A percentile compares a stretch with the other conserved stretches of the same genome.
Evolutionary conservation across 2,329 filamentous ascomycete species (phyloP).

Genomic region (Eutypella sp.): DNA sequence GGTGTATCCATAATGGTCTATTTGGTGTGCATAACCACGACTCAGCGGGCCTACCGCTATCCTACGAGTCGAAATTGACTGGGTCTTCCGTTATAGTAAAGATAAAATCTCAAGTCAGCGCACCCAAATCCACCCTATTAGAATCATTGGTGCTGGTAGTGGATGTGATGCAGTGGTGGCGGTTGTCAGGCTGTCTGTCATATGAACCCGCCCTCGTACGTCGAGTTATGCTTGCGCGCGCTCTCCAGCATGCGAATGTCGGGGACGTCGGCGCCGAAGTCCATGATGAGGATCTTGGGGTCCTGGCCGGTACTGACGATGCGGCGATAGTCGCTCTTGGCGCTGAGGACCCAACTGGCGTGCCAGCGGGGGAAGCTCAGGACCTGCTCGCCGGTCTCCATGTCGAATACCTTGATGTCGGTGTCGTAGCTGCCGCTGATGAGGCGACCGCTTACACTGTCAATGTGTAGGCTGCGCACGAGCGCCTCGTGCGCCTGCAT

Average conservation of each 20-base stretch:
- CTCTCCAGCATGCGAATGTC: constrained; percentile 57
- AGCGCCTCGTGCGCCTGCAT: constrained; percentile 80
- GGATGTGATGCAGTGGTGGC: too few species aligned
- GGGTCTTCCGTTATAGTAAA: too few species aligned
- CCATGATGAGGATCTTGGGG: constrained; percentile 85
- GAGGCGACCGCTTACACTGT: constrained; percentile 78
- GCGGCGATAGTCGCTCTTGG: constrained; percentile 90
- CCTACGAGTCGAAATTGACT: too few species aligned
- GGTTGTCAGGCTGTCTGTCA: too few species aligned
- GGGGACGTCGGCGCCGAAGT: constrained; percentile 67
- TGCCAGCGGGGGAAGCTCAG: constrained; percentile 94
- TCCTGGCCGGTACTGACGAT: constrained; percentile 96
- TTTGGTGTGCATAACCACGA: too few species aligned
- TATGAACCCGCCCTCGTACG: constrained; percentile 30
- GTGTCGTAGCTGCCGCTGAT: constrained; percentile 93
- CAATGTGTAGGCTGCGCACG: constrained; percentile 86
- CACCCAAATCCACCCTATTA: too few species aligned
- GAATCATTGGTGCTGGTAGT: too few species aligned
- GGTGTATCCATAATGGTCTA: too few species aligned
- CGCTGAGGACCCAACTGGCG: constrained; percentile 91
- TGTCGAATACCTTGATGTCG: constrained; percentile 91
- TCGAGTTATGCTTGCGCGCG: constrained; percentile 23
- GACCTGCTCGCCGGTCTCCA: constrained; percentile 70
- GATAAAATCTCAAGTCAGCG: too few species aligned
- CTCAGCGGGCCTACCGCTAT: too few species aligned